Evolutionary conservation across 257 asterid species (phyloP).

Genomic region (Capsicum chinense): DNA sequence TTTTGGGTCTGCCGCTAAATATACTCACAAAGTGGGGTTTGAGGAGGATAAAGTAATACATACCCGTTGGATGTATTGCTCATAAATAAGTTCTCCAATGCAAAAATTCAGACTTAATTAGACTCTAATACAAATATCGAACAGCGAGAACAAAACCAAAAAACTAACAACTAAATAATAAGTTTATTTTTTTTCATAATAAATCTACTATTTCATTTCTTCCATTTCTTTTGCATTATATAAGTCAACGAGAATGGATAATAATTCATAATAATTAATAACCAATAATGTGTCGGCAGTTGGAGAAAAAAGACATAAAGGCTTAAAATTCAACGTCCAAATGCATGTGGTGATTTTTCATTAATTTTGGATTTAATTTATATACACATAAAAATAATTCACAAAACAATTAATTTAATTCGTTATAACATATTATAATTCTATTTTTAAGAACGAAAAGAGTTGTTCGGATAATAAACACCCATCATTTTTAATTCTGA

Average conservation of each 20-base stretch:
- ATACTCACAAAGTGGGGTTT: too few relatives aligned
- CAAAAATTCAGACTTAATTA: background rate
- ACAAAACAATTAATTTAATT: background rate
- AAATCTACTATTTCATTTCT: background rate
- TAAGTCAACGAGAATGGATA: background rate
- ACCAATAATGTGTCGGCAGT: slow-evolving; percentile 17
- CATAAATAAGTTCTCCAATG: background rate
- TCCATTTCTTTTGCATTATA: background rate
- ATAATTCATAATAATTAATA: slow-evolving; percentile 17
- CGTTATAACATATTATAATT: background rate
- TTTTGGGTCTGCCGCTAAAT: too few relatives aligned
- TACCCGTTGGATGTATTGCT: rapidly evolving
- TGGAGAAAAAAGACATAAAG: background rate
- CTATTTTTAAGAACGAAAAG: background rate
- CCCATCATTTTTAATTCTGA: too few relatives aligned
- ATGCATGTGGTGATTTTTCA: background rate
- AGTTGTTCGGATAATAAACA: too few relatives aligned
- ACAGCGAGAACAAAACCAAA: background rate
- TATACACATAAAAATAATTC: background rate
- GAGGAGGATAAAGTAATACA: too few relatives aligned
- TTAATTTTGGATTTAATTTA: background rate
- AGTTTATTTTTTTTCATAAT: background rate
- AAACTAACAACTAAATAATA: background rate
- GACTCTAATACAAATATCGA: too few relatives aligned
- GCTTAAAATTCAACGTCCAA: slow-evolving; percentile 5